Base-by-base conservation (phyloP, 345 rosid species). In the Brassica incana region DNA sequence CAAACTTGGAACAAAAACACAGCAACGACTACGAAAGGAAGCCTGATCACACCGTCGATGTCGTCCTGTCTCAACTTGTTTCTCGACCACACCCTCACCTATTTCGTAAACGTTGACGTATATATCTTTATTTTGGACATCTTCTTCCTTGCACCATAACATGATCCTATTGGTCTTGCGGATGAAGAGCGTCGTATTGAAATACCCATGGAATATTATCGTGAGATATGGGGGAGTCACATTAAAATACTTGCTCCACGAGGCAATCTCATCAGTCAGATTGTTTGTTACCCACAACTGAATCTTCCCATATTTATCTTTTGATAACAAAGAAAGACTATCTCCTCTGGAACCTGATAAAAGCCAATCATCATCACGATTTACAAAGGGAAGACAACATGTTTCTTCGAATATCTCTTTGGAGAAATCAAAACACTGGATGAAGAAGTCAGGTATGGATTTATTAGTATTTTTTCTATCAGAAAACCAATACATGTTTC, bases 91-190 rank as follows among this genome's bases (percentile, higher is more conserved):
- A 48, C 48, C 63, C 8, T 64, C 3, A 48, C 23, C 20, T 15
- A 48, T 74, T 74, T 74, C 50, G 63, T 64, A 74, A 45, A 74
- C 32, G 20, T 30, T 45, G 48, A 32, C 0, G 32, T 61, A 48
- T 27, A 29, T 45, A 48, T 16, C 27, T 40, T 4, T 8, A 3
- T 4, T 14, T 14, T 50, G 56, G 5, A 14, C 32, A 14, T 64
- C 5, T 7, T 50, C 14, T 3, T 32, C 45, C 6, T 15, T 9
- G 6, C n/a, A 25, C 60, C 62, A 69, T 50, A 29, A 29, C 43
- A 50, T 69, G 62, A 48, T 69, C 50, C 25, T 36, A 33, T 33
- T 33, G 36, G 36, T 33, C 36, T 33, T 33, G 36, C 1, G 36
- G 36, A 33, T 33, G 36, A 33, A 33, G 36, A 33, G 1, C 5